Conservation (phyloP, 2,329 filamentous ascomycete genomes). For the Xylariaceae sp. region DNA sequence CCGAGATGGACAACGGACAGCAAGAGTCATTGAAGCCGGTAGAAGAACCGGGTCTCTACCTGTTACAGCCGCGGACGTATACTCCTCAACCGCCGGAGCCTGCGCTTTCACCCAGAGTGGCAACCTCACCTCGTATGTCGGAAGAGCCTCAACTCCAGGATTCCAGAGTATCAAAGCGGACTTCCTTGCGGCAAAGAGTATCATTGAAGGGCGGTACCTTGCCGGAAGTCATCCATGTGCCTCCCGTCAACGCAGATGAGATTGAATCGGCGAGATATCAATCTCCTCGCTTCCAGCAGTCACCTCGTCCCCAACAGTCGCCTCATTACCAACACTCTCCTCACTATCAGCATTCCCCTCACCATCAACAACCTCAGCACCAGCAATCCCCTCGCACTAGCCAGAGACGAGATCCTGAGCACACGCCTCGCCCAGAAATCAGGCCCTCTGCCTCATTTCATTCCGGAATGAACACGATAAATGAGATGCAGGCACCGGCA, state of each 20-base stretch:
- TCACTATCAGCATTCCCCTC: too few species aligned
- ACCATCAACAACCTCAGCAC: conserved; percentile 4
- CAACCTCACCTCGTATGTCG: conserved; percentile 22
- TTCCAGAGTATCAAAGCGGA: conserved; percentile 32
- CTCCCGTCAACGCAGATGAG: conserved; percentile 39
- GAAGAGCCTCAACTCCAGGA: conserved; percentile 8
- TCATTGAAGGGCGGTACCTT: conserved; percentile 50
- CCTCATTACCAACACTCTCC: too few species aligned
- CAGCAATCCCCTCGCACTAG: conserved; percentile 26
- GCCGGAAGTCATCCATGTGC: conserved; percentile 54
- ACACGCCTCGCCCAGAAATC: conserved; percentile 35
- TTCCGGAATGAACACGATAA: conserved; percentile 30
- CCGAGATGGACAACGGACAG: conserved; percentile 19
- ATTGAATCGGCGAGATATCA: conserved; percentile 33
- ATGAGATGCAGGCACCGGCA: conserved; percentile 37
- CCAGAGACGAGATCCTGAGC: conserved; percentile 46
- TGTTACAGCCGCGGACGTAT: conserved; percentile 58
- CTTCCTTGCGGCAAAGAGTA: conserved; percentile 53
- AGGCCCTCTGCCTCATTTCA: conserved; percentile 26
- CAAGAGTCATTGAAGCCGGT: conserved; percentile 21
- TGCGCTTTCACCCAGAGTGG: conserved; percentile 45
- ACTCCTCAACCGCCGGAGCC: conserved; percentile 51
- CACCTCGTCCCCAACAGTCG: conserved; percentile 12
- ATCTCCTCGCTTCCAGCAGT: conserved; percentile 19
- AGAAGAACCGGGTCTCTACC: conserved; percentile 44